phyloP scores from a whole-genome alignment of 495 filamentous ascomycete genomes.

The Xylaria bambusicola region DNA sequence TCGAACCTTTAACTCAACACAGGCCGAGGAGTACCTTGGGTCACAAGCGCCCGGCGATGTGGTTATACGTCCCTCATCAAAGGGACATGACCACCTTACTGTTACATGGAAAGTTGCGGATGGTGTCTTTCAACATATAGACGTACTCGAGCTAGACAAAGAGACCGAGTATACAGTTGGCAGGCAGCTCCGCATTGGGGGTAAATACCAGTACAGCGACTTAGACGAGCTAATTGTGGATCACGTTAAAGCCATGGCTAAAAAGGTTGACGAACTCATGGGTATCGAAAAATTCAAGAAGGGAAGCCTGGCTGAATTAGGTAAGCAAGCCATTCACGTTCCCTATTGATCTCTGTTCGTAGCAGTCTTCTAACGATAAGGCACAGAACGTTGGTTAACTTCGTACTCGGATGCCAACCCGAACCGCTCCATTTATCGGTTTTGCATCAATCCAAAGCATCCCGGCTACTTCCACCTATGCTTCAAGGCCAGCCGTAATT shows the following conservation, averaged over 20 bases:
- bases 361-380: constrained; percentile 33
- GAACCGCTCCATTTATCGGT: constrained; percentile 86
- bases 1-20: constrained; percentile 84
- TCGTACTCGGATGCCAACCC: constrained; percentile 97
- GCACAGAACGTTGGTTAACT: constrained; percentile 85
- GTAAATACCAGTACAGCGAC: constrained; percentile 90
- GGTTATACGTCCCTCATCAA: constrained; percentile 91
- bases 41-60: constrained; percentile 83
- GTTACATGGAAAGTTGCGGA: constrained; percentile 99
- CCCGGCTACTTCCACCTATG: constrained; percentile 93
- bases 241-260: constrained; percentile 95
- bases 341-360: constrained; percentile 1
- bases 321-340: constrained; percentile 54
- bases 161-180: constrained; percentile 94
- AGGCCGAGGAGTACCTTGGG: constrained; percentile 91
- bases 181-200: constrained; percentile 75
- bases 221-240: constrained; percentile 96
- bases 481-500: constrained; percentile 84
- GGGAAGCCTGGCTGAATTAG: constrained; percentile 76
- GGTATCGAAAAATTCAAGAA: constrained; percentile 87
- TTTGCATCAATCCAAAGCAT: constrained; percentile 89
- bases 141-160: constrained; percentile 95
- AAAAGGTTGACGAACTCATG: constrained; percentile 96
- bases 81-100: constrained; percentile 90
- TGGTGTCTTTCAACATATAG: constrained; percentile 92